A percentile compares a stretch with the other conserved stretches of the same genome.
Conservation (phyloP, 2,329 filamentous ascomycete genomes). For the Acrocalymma vagum region DNA sequence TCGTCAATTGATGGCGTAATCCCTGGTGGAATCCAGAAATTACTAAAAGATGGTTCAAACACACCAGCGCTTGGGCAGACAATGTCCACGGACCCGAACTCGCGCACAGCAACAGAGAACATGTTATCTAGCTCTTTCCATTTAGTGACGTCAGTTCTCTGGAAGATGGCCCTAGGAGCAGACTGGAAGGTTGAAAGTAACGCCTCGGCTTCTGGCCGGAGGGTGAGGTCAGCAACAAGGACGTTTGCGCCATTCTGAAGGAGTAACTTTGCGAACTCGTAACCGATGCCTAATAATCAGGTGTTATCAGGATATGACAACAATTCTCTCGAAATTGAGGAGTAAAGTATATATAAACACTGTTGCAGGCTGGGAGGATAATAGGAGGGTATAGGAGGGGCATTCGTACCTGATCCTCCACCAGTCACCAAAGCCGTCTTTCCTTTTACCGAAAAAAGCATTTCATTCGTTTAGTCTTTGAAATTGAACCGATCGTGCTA, state of each 20-base stretch:
- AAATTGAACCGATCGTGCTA: too few species aligned
- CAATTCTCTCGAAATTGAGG: too few species aligned
- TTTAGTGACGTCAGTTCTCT: conserved; percentile 48
- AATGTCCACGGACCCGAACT: conserved; percentile 44
- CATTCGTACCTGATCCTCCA: conserved; percentile 44
- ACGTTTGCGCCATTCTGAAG: conserved; percentile 49
- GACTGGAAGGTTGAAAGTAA: conserved; percentile 43
- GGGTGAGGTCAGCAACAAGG: conserved; percentile 48
- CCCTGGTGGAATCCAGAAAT: conserved; percentile 43
- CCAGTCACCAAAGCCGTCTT: conserved; percentile 53
- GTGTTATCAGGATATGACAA: neutral
- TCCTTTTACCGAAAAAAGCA: conserved; percentile 36
- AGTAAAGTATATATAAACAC: too few species aligned
- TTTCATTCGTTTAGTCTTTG: too few species aligned
- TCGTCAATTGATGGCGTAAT: conserved; percentile 41
- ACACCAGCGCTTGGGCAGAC: conserved; percentile 51
- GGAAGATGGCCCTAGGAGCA: conserved; percentile 33
- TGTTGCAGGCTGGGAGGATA: too few species aligned
- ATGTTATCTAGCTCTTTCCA: conserved; percentile 49
- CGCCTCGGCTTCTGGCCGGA: conserved; percentile 49
- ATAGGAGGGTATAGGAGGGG: too few species aligned
- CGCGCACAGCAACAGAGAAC: conserved; percentile 29
- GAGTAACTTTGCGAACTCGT: conserved; percentile 48
- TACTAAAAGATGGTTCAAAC: conserved; percentile 43
- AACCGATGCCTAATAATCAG: conserved; percentile 47